Percentiles rank a stretch among this genome's conserved stretches.
Conservation (phyloP, 176 grass and related monocot genomes). For the Themeda triandra region DNA sequence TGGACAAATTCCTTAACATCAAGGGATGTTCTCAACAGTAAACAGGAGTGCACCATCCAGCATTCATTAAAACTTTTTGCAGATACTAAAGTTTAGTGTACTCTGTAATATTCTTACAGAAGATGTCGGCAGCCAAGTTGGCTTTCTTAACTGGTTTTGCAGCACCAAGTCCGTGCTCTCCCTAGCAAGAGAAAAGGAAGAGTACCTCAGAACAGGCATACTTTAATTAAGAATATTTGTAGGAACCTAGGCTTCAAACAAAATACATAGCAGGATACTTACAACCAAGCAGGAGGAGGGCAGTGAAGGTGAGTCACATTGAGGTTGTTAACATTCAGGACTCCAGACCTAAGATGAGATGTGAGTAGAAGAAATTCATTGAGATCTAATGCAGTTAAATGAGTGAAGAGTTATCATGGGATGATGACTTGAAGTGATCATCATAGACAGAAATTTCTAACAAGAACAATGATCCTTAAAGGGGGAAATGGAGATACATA, state of each 20-base stretch:
- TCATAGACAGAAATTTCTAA: constrained; percentile 9
- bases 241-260: not conserved
- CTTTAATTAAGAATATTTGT: not conserved
- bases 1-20: constrained; percentile 32
- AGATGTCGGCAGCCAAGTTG: constrained; percentile 62
- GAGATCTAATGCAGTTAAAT: constrained; percentile 5
- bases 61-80: not conserved
- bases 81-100: constrained; percentile 11
- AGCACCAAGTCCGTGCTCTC: constrained; percentile 27
- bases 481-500: constrained; percentile 31
- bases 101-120: constrained; percentile 51
- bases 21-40: constrained; percentile 9
- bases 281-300: constrained; percentile 91
- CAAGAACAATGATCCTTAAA: constrained; percentile 27
- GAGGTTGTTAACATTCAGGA: constrained; percentile 65
- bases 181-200: constrained; percentile 38
- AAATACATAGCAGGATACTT: constrained; percentile 44
- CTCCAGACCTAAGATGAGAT: constrained; percentile 72
- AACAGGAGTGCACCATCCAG: not conserved
- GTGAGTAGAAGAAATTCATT: constrained; percentile 22
- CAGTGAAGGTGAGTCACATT: constrained; percentile 87
- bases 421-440: not conserved
- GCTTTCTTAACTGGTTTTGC: constrained; percentile 41
- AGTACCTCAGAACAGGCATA: constrained; percentile 4
- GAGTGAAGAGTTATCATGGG: not conserved